Percentiles rank a stretch among this genome's conserved stretches.
These are phyloP conservation scores for Orbilia blumenaviensis DNA, from an alignment of 2,329 filamentous ascomycete genomes.

Conservation along the genomic window DNA sequence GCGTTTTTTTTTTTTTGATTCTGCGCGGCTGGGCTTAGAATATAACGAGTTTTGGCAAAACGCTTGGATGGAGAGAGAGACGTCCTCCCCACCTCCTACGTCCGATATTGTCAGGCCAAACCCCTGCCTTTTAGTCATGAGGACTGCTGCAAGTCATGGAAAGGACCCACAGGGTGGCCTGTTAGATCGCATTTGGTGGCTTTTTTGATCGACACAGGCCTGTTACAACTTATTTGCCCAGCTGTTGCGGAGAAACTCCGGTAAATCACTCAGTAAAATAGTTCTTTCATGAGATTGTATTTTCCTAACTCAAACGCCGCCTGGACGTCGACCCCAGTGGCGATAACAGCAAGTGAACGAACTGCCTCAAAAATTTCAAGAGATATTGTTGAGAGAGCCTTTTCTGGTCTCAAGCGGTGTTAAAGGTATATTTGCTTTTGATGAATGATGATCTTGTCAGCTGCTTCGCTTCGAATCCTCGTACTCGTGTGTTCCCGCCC, in stretches of 20 bases:
- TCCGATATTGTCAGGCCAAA: conserved; percentile 38
- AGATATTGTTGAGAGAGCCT: too few relatives aligned
- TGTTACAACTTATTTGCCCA: conserved; percentile 25
- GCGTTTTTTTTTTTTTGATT: not conserved
- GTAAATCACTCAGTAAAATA: conserved; percentile 43
- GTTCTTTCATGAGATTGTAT: not conserved
- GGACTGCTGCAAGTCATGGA: conserved; percentile 52
- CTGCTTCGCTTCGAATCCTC: conserved; percentile 47
- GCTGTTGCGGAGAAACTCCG: conserved; percentile 53
- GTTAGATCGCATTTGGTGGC: conserved; percentile 51
- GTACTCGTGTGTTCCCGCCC: conserved; percentile 53
- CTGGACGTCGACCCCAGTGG: not conserved
- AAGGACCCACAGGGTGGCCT: conserved; percentile 32
- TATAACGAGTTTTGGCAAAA: conserved; percentile 19
- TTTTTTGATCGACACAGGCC: conserved; percentile 54
- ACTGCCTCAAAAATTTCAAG: too few relatives aligned
- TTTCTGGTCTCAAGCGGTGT: not conserved
- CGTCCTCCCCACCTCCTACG: conserved; percentile 47
- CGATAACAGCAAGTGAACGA: not conserved
- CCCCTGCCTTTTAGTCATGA: conserved; percentile 50
- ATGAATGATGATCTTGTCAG: conserved; percentile 14
- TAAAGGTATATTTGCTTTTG: conserved; percentile 26
- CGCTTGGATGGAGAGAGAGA: conserved; percentile 9
- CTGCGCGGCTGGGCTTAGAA: not conserved
- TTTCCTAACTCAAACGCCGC: not conserved